Percentiles rank a stretch among this genome's conserved stretches.
These are phyloP conservation scores for Globomyces sp. DNA, from an alignment of 371 early-diverging fungal genomes.

Conservation along the genomic window DNA sequence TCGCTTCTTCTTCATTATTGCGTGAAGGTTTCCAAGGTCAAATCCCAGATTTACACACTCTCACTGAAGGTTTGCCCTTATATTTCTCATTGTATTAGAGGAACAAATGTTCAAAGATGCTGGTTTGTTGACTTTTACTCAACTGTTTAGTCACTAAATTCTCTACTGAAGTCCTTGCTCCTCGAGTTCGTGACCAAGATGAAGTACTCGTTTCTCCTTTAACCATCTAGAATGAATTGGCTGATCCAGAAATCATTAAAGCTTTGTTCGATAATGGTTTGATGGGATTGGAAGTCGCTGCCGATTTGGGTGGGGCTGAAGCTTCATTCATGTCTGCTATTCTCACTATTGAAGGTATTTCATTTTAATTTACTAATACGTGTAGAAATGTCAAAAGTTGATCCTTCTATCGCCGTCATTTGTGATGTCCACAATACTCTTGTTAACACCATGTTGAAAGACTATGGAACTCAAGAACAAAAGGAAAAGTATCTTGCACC, in stretches of 20 bases:
- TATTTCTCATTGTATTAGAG: background rate
- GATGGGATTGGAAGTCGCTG: conserved; percentile 93
- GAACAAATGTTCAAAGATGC: conserved; percentile 15
- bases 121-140: background rate
- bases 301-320: conserved; percentile 81
- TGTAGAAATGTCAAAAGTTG: conserved; percentile 73
- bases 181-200: conserved; percentile 91
- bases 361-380: conserved; percentile 55
- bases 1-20: no score
- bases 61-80: conserved; percentile 11
- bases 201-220: conserved; percentile 46
- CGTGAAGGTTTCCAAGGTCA: background rate
- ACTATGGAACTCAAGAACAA: conserved; percentile 73
- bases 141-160: conserved; percentile 72
- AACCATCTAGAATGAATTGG: conserved; percentile 48
- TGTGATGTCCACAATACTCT: conserved; percentile 99
- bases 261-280: conserved; percentile 58
- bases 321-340: conserved; percentile 93
- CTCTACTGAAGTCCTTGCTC: conserved; percentile 79
- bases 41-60: conserved; percentile 16
- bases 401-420: conserved; percentile 89
- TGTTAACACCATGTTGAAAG: conserved; percentile 90
- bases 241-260: conserved; percentile 77
- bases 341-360: conserved; percentile 71
- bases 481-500: conserved; percentile 83